Evolutionary conservation across 148 eudicot genomes (phyloP).

Genomic region (Polygonum aviculare): DNA sequence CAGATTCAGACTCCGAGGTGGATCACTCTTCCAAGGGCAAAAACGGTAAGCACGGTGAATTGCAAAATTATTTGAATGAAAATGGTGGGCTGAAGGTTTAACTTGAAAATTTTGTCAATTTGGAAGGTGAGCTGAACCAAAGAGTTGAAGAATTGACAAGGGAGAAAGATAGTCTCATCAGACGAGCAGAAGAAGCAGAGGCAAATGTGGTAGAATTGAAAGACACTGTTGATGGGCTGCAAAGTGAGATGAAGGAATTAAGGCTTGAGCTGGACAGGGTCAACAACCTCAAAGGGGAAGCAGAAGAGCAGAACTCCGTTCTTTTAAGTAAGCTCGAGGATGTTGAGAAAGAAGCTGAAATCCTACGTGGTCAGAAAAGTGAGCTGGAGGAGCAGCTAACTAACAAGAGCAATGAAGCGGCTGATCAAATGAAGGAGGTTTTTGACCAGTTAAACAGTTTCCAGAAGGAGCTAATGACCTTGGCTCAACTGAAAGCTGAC

Average conservation of each 20-base stretch:
- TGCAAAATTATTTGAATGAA: constrained; percentile 29
- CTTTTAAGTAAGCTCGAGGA: neutral
- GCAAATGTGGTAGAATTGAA: constrained; percentile 27
- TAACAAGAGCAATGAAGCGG: constrained; percentile 28
- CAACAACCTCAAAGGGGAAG: neutral
- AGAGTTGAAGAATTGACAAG: constrained; percentile 36
- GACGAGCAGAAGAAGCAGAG: constrained; percentile 37
- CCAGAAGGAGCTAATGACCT: constrained; percentile 38
- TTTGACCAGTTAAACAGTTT: constrained; percentile 33
- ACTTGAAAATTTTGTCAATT: constrained; percentile 21
- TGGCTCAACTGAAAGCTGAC: constrained; percentile 37
- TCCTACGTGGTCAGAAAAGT: constrained; percentile 28
- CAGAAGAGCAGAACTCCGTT: neutral
- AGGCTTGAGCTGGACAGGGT: constrained; percentile 20
- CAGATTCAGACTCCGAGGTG: constrained; percentile 55
- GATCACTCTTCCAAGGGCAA: constrained; percentile 35
- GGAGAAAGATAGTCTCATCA: constrained; percentile 45
- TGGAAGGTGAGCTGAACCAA: constrained; percentile 40
- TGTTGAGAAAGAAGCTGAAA: constrained; percentile 30
- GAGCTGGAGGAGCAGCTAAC: constrained; percentile 39
- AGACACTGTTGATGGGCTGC: constrained; percentile 33
- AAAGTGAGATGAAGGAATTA: constrained; percentile 44
- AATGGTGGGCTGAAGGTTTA: constrained; percentile 28
- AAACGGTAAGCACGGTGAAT: constrained; percentile 25
- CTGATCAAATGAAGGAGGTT: constrained; percentile 32